These are phyloP conservation scores for Petunia secreta DNA, from an alignment of 257 asterid genomes.

Conservation along the genomic window DNA sequence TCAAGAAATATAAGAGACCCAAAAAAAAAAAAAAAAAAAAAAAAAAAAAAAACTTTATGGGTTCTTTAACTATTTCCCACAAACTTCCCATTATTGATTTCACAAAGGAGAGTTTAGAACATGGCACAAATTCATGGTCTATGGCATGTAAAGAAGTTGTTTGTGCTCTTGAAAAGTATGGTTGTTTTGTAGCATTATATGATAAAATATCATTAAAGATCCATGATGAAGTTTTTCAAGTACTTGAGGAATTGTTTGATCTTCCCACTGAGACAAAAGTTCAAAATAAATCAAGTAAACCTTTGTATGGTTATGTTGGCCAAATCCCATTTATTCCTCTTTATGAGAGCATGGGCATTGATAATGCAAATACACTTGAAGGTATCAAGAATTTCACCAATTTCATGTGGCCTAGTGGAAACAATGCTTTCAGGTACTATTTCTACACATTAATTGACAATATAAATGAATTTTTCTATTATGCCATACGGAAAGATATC, in stretches of 20 bases:
- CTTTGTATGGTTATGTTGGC: conserved; percentile 78
- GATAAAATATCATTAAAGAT: conserved; percentile 49
- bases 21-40: not conserved
- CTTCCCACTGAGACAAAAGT: conserved; percentile 67
- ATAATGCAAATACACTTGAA: conserved; percentile 53
- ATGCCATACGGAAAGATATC: too few relatives aligned
- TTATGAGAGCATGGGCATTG: conserved; percentile 81
- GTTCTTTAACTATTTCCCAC: conserved; percentile 29
- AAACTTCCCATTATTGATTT: conserved; percentile 56
- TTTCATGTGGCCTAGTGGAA: conserved; percentile 79
- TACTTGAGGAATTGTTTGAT: conserved; percentile 52
- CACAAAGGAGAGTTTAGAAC: conserved; percentile 45
- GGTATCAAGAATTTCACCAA: conserved; percentile 52
- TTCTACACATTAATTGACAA: too few relatives aligned
- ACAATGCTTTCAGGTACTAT: conserved; percentile 51
- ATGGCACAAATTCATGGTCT: conserved; percentile 55
- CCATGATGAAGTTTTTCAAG: conserved; percentile 39
- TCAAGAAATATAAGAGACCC: not conserved
- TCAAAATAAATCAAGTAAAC: conserved; percentile 63
- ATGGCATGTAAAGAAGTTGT: conserved; percentile 43
- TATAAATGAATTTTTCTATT: too few relatives aligned
- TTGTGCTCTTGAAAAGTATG: conserved; percentile 63
- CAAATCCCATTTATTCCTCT: conserved; percentile 71
- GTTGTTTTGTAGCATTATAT: conserved; percentile 63
- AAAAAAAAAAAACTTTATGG: not conserved